Conservation (phyloP, 768 basidiomycete genomes). For the Rubroboletus satanas region DNA sequence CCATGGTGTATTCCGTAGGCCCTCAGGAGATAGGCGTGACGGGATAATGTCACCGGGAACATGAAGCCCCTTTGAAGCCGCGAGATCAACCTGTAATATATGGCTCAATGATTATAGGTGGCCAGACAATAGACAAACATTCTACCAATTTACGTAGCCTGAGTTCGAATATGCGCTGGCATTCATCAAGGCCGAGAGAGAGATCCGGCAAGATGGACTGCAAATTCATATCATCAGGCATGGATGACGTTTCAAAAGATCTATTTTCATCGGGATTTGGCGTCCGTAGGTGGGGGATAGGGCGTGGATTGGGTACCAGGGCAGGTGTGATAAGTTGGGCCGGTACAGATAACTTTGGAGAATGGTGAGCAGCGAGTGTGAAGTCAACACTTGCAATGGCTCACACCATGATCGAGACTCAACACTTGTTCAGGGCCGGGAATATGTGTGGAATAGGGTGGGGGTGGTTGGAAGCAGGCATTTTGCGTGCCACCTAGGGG, state of each 20-base stretch:
- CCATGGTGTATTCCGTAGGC: neutral
- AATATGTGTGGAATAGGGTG: neutral
- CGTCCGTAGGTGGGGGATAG: neutral
- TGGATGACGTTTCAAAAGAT: too few relatives aligned
- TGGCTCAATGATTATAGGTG: neutral
- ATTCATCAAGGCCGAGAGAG: neutral
- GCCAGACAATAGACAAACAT: neutral
- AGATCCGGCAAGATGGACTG: neutral
- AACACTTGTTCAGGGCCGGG: neutral
- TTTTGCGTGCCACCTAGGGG: neutral
- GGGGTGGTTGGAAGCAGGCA: neutral
- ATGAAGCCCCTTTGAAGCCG: neutral
- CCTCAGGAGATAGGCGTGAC: neutral
- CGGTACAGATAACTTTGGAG: neutral
- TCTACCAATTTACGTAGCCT: neutral
- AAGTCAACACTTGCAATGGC: neutral
- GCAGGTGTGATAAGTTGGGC: neutral
- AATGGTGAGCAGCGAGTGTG: neutral
- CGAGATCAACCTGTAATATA: neutral
- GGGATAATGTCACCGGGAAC: neutral
- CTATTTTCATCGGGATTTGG: too few relatives aligned
- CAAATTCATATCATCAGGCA: too few relatives aligned
- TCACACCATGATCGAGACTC: neutral
- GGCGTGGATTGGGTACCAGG: fast-evolving
- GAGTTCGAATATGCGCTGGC: neutral